Conservation (phyloP, 371 early-diverging fungal species). For the Batkoa obscura region DNA sequence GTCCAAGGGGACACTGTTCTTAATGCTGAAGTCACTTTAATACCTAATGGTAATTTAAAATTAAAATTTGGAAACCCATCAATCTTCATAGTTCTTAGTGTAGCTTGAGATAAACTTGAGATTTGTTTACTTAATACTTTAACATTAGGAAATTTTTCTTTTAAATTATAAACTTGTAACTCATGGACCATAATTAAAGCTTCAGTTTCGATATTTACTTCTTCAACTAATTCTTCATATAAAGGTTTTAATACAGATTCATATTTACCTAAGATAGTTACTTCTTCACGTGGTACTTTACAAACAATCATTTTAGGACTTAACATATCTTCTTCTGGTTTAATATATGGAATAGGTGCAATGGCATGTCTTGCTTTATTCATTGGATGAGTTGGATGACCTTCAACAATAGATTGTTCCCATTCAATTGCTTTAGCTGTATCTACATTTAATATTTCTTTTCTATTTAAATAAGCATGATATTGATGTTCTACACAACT, state of each 20-base stretch:
- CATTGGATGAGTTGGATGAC: slow-evolving; percentile 68
- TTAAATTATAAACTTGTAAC: slow-evolving; percentile 38
- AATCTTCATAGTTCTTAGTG: slow-evolving; percentile 39
- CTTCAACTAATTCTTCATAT: slow-evolving; percentile 12
- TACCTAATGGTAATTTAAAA: slow-evolving; percentile 41
- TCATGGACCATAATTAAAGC: slow-evolving; percentile 42
- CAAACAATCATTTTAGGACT: slow-evolving; percentile 26
- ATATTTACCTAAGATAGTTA: slow-evolving; percentile 29
- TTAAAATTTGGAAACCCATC: slow-evolving; percentile 21
- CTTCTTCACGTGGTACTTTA: slow-evolving; percentile 21
- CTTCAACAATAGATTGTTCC: slow-evolving; percentile 21
- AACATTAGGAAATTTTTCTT: slow-evolving; percentile 23
- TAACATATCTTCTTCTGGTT: slow-evolving; percentile 22
- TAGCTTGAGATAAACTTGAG: slow-evolving; percentile 34
- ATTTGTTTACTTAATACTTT: slow-evolving; percentile 19
- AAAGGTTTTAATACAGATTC: slow-evolving; percentile 17
- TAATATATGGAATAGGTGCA: slow-evolving; percentile 28
- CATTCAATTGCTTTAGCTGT: neutral
- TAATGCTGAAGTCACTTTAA: slow-evolving; percentile 48
- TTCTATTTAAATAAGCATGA: neutral
- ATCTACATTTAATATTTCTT: slow-evolving; percentile 14
- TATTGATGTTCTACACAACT: slow-evolving; percentile 17
- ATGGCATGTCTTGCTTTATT: slow-evolving; percentile 40
- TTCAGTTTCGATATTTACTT: slow-evolving; percentile 9
- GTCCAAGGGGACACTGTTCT: slow-evolving; percentile 53